Conservation (phyloP, 176 grass and related monocot genomes). For the Aegilops umbellulata region DNA sequence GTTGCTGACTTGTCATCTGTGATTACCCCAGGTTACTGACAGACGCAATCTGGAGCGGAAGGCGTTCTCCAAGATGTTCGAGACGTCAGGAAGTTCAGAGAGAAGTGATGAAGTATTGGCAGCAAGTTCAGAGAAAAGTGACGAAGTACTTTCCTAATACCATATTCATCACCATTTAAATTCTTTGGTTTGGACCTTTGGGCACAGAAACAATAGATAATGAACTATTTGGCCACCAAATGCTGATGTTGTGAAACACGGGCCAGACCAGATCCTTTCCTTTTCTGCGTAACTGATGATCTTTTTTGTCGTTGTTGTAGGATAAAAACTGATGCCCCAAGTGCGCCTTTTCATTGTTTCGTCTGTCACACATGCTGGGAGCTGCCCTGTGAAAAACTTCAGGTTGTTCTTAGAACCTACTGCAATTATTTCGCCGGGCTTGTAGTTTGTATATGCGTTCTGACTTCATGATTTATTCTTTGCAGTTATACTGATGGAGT, state of each 20-base stretch:
- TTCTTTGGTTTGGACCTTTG: conserved; percentile 5
- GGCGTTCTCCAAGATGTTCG: conserved; percentile 86
- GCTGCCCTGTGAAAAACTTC: background rate
- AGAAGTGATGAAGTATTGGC: conserved; percentile 42
- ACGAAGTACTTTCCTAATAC: conserved; percentile 42
- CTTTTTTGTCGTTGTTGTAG: conserved; percentile 16
- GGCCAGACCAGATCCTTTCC: background rate
- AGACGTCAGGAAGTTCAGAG: conserved; percentile 63
- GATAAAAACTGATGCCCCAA: conserved; percentile 10
- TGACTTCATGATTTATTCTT: background rate
- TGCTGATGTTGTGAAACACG: background rate
- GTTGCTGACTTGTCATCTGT: background rate
- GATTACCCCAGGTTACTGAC: conserved; percentile 59
- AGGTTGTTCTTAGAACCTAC: background rate
- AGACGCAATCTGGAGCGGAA: conserved; percentile 72
- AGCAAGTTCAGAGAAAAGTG: conserved; percentile 29
- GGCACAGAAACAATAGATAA: background rate
- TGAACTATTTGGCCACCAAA: background rate
- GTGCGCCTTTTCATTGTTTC: background rate
- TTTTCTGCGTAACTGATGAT: background rate
- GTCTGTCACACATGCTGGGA: background rate
- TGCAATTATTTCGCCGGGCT: background rate
- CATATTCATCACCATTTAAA: background rate
- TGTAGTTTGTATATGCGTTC: background rate
- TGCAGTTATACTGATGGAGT: conserved; percentile 8